Evolutionary conservation across 2,329 filamentous ascomycete genomes (phyloP).

Genomic region (Lasiodiplodia gonubiensis): DNA sequence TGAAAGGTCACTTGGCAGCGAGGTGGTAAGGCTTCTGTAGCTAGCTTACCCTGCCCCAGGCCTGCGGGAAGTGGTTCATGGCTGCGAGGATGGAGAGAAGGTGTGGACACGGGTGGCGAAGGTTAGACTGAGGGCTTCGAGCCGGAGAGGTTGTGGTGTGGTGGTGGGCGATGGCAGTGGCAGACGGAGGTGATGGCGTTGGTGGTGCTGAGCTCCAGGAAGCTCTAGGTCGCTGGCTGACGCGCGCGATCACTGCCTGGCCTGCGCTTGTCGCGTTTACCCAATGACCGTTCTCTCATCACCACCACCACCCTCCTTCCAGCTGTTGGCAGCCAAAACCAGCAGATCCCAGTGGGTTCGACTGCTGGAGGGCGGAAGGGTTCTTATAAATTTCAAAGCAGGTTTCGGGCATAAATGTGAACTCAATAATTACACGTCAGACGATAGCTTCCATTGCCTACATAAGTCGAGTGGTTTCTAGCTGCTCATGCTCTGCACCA

Average conservation of each 20-base stretch:
- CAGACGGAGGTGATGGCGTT: conserved; percentile 24
- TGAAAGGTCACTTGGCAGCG: conserved; percentile 12
- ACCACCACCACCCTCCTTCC: neutral
- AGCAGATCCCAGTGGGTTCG: too few relatives aligned
- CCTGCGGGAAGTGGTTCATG: conserved; percentile 71
- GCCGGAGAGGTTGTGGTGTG: conserved; percentile 30
- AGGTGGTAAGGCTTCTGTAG: conserved; percentile 26
- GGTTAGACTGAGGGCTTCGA: conserved; percentile 30
- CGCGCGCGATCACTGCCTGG: conserved; percentile 23
- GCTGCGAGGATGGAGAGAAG: conserved; percentile 33
- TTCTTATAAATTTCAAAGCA: too few relatives aligned
- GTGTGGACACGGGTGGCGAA: conserved; percentile 12
- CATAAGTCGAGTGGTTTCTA: neutral
- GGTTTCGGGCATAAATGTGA: too few relatives aligned
- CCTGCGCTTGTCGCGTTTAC: conserved; percentile 13
- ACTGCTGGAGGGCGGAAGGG: too few relatives aligned
- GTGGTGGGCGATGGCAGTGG: conserved; percentile 27
- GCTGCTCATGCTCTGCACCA: neutral
- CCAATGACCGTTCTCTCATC: conserved; percentile 17
- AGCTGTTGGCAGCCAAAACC: too few relatives aligned
- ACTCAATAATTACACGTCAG: too few relatives aligned
- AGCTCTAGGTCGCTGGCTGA: conserved; percentile 25
- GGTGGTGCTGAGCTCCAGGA: conserved; percentile 23
- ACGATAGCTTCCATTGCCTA: too few relatives aligned
- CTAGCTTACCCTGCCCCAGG: conserved; percentile 66